A percentile compares a stretch with the other conserved stretches of the same genome.
Evolutionary conservation across 2,329 filamentous ascomycete species (phyloP).

Genomic region (Myriangium duriaei): DNA sequence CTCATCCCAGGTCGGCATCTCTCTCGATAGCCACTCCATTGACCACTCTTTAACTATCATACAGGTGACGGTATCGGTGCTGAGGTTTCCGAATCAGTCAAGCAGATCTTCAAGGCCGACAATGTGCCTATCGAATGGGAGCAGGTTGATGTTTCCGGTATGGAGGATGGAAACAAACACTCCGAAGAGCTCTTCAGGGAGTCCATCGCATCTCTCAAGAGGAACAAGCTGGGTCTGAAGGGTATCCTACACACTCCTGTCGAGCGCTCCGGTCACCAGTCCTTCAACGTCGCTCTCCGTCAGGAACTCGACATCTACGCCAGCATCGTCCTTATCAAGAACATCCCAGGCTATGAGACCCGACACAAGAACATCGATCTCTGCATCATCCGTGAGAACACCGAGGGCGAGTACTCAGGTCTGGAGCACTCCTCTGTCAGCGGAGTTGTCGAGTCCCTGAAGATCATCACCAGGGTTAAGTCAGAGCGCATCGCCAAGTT

Average conservation of each 20-base stretch:
- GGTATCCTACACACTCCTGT: slow-evolving; percentile 97
- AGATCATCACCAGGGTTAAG: slow-evolving; percentile 99
- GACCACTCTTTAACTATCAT: slow-evolving; percentile 4
- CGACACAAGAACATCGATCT: slow-evolving; percentile 95
- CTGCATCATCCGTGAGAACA: slow-evolving; percentile 99
- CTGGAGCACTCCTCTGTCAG: slow-evolving; percentile 96
- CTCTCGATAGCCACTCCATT: too few relatives aligned
- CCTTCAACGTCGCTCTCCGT: slow-evolving; percentile 97
- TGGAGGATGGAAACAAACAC: slow-evolving; percentile 73
- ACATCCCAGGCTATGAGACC: slow-evolving; percentile 96
- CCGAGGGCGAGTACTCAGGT: slow-evolving; percentile 98
- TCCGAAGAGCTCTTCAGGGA: slow-evolving; percentile 93
- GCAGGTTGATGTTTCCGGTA: slow-evolving; percentile 88
- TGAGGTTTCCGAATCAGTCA: slow-evolving; percentile 95
- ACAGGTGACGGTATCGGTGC: slow-evolving; percentile 86
- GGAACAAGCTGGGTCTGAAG: slow-evolving; percentile 98
- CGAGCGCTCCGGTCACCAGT: slow-evolving; percentile 92
- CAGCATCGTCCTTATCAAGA: slow-evolving; percentile 96
- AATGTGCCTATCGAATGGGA: slow-evolving; percentile 99
- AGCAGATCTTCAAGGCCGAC: slow-evolving; percentile 99
- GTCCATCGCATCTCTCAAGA: slow-evolving; percentile 85
- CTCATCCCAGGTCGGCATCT: slow-evolving; percentile 78
- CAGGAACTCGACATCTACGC: slow-evolving; percentile 99
- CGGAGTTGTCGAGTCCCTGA: slow-evolving; percentile 96
- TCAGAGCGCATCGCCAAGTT: slow-evolving; percentile 99